A percentile compares a stretch with the other conserved stretches of the same genome.
These are phyloP conservation scores for Maudiozyma saulgeensis DNA, from an alignment of 805 yeast species.

Conservation along the genomic window DNA sequence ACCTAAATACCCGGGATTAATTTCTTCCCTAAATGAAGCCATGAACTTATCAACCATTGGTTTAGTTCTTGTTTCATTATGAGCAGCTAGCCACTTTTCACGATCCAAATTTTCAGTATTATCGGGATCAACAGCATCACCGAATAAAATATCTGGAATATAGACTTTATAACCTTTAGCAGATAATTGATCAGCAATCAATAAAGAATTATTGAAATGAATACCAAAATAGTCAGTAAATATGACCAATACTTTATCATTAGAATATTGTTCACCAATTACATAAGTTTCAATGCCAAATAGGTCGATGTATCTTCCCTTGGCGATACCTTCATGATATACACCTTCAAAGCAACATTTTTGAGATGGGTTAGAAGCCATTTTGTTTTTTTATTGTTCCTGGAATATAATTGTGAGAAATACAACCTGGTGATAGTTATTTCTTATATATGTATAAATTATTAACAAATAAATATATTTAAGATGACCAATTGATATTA, in stretches of 20 bases:
- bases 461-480: too few species aligned
- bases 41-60: conserved; percentile 44
- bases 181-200: conserved; percentile 62
- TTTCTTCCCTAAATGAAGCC: conserved; percentile 34
- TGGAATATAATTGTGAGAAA: background rate
- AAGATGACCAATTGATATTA: too few species aligned
- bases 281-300: conserved; percentile 40
- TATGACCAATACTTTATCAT: conserved; percentile 47
- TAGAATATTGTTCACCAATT: conserved; percentile 35
- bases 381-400: conserved; percentile 7
- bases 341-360: conserved; percentile 37
- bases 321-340: conserved; percentile 43
- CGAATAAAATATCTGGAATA: conserved; percentile 65
- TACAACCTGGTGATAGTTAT: too few species aligned
- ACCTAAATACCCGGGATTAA: conserved; percentile 40
- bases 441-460: too few species aligned
- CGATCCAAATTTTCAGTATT: conserved; percentile 16
- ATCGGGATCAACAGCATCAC: conserved; percentile 32
- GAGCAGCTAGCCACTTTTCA: conserved; percentile 44
- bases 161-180: conserved; percentile 52
- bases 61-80: conserved; percentile 38
- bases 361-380: conserved; percentile 47
- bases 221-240: conserved; percentile 65
- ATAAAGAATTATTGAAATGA: conserved; percentile 43
- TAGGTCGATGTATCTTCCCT: conserved; percentile 35